Percentiles rank a stretch among this genome's conserved stretches.
Conservation (phyloP, 2,329 filamentous ascomycete genomes). For the Colletotrichum euphorbiae region DNA sequence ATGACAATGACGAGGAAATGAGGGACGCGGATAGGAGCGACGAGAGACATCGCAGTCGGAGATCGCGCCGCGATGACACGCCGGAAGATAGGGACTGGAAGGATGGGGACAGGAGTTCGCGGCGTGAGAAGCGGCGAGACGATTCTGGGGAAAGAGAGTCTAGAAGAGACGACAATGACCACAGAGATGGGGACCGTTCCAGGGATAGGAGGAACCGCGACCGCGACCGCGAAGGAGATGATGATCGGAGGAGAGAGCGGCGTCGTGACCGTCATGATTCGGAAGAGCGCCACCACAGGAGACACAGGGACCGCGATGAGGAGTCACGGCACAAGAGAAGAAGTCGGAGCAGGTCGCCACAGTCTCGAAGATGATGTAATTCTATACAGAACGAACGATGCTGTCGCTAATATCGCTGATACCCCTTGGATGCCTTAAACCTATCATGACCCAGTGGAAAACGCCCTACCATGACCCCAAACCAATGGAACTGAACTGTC, state of each 20-base stretch:
- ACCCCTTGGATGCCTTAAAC: slow-evolving; percentile 20
- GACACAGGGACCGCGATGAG: slow-evolving; percentile 41
- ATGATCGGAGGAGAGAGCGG: slow-evolving; percentile 43
- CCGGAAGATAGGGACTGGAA: slow-evolving; percentile 45
- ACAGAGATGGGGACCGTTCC: slow-evolving; percentile 42
- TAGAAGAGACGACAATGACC: slow-evolving; percentile 45
- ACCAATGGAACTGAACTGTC: not conserved
- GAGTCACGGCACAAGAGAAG: slow-evolving; percentile 34
- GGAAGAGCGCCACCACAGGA: slow-evolving; percentile 42
- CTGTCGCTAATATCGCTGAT: slow-evolving; percentile 31
- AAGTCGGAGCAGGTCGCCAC: slow-evolving; percentile 40
- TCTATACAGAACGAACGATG: slow-evolving; percentile 14
- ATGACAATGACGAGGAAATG: slow-evolving; percentile 44
- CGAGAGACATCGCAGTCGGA: slow-evolving; percentile 44
- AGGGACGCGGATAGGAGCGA: slow-evolving; percentile 47
- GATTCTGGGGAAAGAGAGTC: slow-evolving; percentile 48
- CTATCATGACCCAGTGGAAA: slow-evolving; percentile 6
- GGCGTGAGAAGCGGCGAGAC: slow-evolving; percentile 44
- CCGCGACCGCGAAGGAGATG: slow-evolving; percentile 37
- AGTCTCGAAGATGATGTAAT: slow-evolving; percentile 11
- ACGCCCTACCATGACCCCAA: slow-evolving; percentile 16
- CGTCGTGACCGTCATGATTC: slow-evolving; percentile 47
- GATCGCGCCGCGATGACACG: slow-evolving; percentile 54
- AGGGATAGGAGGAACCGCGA: slow-evolving; percentile 42
- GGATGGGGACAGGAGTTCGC: slow-evolving; percentile 42